phyloP scores from a whole-genome alignment of 345 rosid genomes.

The Rhodomyrtus tomentosa region DNA sequence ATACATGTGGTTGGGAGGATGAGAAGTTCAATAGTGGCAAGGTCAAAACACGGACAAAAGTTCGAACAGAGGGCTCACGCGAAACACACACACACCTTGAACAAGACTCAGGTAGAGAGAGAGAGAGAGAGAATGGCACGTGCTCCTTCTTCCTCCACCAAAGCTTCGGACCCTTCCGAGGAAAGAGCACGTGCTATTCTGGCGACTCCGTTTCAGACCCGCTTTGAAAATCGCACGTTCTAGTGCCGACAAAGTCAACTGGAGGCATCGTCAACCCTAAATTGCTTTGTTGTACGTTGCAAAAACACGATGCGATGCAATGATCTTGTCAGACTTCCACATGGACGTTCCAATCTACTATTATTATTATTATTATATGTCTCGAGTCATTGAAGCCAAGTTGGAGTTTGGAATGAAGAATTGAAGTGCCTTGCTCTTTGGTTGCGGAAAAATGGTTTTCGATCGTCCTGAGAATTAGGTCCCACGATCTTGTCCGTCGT shows the following conservation, averaged over 20 bases:
- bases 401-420: neutral
- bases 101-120: neutral
- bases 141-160: neutral
- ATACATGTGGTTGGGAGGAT: neutral
- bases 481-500: neutral
- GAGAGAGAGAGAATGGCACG: neutral
- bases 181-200: neutral
- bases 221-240: neutral
- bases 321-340: neutral
- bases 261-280: neutral
- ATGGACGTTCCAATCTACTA: neutral
- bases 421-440: neutral
- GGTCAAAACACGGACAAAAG: neutral
- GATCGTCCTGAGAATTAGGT: neutral
- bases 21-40: neutral
- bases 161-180: neutral
- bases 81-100: neutral
- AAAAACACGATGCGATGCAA: neutral
- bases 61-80: neutral
- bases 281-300: neutral
- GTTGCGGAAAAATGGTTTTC: neutral
- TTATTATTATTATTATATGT: neutral
- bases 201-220: neutral
- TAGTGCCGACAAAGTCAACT: neutral
- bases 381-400: neutral